These are phyloP conservation scores for Coccinonectria pachysandricola DNA, from an alignment of 2,329 filamentous ascomycete genomes.

Conservation along the genomic window DNA sequence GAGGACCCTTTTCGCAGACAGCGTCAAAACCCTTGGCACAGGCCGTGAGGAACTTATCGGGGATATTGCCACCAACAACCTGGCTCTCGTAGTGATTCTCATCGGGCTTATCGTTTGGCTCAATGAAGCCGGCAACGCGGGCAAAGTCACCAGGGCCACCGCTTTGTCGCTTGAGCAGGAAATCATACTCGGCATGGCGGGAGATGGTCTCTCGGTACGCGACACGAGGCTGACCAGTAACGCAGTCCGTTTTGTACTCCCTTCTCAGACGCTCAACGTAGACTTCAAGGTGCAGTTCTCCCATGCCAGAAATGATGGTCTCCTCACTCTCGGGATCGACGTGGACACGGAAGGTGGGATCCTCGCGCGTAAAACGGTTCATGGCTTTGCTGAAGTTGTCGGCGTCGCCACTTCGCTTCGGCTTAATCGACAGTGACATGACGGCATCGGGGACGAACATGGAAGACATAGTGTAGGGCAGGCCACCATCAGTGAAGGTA, in stretches of 20 bases:
- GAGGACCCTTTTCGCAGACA: conserved; percentile 74
- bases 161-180: conserved; percentile 87
- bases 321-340: conserved; percentile 89
- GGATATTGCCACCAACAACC: conserved; percentile 81
- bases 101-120: conserved; percentile 64
- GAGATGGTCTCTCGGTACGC: conserved; percentile 94
- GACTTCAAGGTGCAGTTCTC: conserved; percentile 91
- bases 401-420: conserved; percentile 83
- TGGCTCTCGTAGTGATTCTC: conserved; percentile 79
- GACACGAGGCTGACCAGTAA: conserved; percentile 93
- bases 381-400: conserved; percentile 97
- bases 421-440: conserved; percentile 95
- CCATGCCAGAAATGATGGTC: conserved; percentile 98
- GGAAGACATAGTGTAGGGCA: conserved; percentile 92
- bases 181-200: conserved; percentile 73
- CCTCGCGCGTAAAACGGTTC: conserved; percentile 96
- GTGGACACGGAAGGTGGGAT: conserved; percentile 92
- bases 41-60: conserved; percentile 89
- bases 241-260: conserved; percentile 93
- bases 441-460: conserved; percentile 98
- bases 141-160: conserved; percentile 95
- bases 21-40: conserved; percentile 90
- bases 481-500: conserved; percentile 88
- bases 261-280: conserved; percentile 95
- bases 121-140: conserved; percentile 82